Percentiles rank a stretch among this genome's conserved stretches.
Conservation (phyloP, 805 yeast species). For the Yarrowia sp. region DNA sequence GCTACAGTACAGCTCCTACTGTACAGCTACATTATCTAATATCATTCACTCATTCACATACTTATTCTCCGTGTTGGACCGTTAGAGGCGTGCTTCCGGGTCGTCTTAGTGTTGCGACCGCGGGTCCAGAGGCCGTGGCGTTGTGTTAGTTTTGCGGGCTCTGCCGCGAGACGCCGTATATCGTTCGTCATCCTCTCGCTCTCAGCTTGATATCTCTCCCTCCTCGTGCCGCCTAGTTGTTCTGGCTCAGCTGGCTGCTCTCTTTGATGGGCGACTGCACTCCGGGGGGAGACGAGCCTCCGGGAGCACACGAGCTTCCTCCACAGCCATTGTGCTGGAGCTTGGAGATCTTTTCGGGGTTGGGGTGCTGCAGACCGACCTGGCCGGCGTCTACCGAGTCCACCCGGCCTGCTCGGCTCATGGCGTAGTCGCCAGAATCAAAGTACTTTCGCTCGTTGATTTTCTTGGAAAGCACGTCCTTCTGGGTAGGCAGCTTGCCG, state of each 20-base stretch:
- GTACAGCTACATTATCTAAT: neutral
- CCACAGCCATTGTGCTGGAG: conserved; percentile 36
- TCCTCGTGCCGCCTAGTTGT: conserved; percentile 13
- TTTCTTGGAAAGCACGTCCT: conserved; percentile 75
- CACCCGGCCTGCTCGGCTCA: conserved; percentile 56
- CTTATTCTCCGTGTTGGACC: conserved; percentile 33
- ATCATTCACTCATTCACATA: conserved; percentile 36
- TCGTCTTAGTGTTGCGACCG: conserved; percentile 18
- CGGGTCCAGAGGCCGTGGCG: conserved; percentile 20
- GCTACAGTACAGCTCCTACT: too few species aligned
- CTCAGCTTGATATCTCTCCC: neutral
- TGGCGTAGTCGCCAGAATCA: conserved; percentile 93
- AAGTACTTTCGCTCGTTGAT: conserved; percentile 85
- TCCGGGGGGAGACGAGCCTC: conserved; percentile 28
- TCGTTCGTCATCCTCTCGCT: conserved; percentile 1
- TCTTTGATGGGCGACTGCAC: conserved; percentile 36
- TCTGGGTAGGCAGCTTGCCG: conserved; percentile 83
- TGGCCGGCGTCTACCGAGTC: conserved; percentile 48
- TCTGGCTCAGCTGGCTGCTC: conserved; percentile 39
- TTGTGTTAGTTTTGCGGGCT: conserved; percentile 36
- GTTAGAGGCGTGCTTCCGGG: conserved; percentile 8
- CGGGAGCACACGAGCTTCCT: conserved; percentile 20
- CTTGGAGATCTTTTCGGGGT: conserved; percentile 45
- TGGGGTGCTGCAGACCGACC: conserved; percentile 46
- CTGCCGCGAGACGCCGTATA: conserved; percentile 31